Evolutionary conservation across 1,139 yeast genomes (phyloP), one percentile per base, ranked within the genome.

Genomic region (Saccharomyces pastorianus): DNA sequence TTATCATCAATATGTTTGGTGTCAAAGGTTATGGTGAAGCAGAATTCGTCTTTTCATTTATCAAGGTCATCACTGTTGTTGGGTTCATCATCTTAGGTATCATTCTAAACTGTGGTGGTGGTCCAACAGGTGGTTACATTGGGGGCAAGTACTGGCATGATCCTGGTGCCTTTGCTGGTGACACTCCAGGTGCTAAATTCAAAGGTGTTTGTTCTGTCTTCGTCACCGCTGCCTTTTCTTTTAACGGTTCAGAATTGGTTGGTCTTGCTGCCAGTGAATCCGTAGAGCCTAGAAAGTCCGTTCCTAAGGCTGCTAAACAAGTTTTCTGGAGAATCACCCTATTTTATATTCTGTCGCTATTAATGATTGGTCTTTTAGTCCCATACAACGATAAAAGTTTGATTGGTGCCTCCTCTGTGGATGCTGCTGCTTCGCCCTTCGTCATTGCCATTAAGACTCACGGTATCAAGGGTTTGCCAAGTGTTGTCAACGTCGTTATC

Each of bases 261-360:
- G 96, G 95, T 60, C 75, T 90, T 61, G 95, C 96, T 26, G 88
- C 95, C 53, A 89, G 95, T 17, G 97, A 90, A 73, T 81, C 96
- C 44, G 76, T 74, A 52, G 84, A 88, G 71, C 96, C 96, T 58
- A 77, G 86, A 66, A 79, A 77, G 64, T 69, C 87, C 34, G 73
- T 88, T 53, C 95, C 95, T 52, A 76, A 76, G 61, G 95, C 96
- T 48, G 82, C 85, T 49, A 84, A 83, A 66, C 86, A 82, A 67
- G 88, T 82, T 4, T 83, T 84, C 64, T 84, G 88, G 87, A 80
- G 89, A 77, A 81, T 84, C 54, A 72, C 80, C 34, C 68, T 84
- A 41, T 84, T 84, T 69, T 84, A 84, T 71, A 70, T 80, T 54
- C 69, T 74, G 31, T 71, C 80, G 3, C 67, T 79, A 59, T 68